phyloP scores from a whole-genome alignment of 2,329 filamentous ascomycete genomes.

The Lecanicillium sp. region DNA sequence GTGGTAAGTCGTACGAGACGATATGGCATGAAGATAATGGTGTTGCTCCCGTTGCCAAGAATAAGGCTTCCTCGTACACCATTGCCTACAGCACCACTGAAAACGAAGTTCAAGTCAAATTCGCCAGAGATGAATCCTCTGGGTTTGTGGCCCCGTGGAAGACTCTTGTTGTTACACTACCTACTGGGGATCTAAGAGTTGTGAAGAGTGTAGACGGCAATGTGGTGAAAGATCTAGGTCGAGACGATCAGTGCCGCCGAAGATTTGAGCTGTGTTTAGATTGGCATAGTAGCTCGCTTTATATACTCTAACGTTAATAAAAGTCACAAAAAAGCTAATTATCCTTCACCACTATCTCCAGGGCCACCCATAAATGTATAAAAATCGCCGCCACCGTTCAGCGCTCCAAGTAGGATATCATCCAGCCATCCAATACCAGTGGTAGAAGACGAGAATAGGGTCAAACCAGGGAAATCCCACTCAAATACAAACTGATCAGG shows the following conservation, averaged over 20 bases:
- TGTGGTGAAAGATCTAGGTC: constrained; percentile 8
- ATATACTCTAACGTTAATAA: too few species aligned
- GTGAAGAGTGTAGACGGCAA: constrained; percentile 10
- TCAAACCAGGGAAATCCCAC: constrained; percentile 48
- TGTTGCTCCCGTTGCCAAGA: constrained; percentile 20
- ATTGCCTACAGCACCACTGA: constrained; percentile 17
- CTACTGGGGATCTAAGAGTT: constrained; percentile 19
- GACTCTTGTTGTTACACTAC: constrained; percentile 21
- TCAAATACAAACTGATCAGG: constrained; percentile 49
- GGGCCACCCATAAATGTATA: constrained; percentile 6
- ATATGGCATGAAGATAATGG: constrained; percentile 32
- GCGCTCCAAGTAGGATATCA: constrained; percentile 14
- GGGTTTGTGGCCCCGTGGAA: constrained; percentile 27
- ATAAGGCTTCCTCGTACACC: constrained; percentile 23
- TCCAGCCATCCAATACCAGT: constrained; percentile 18
- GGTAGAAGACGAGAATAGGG: constrained; percentile 25
- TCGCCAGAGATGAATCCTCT: constrained; percentile 20
- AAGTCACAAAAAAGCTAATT: too few species aligned
- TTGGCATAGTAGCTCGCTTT: too few species aligned
- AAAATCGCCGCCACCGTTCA: constrained; percentile 16
- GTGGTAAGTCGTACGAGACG: constrained; percentile 18
- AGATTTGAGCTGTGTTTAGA: constrained; percentile 13
- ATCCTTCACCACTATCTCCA: background rate
- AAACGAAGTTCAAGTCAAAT: constrained; percentile 20
- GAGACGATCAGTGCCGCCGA: constrained; percentile 14